Evolutionary conservation across 1,284 basidiomycete species (phyloP), one percentile per base, ranked within the genome.

Genomic region (Crucibulum parvulum): DNA sequence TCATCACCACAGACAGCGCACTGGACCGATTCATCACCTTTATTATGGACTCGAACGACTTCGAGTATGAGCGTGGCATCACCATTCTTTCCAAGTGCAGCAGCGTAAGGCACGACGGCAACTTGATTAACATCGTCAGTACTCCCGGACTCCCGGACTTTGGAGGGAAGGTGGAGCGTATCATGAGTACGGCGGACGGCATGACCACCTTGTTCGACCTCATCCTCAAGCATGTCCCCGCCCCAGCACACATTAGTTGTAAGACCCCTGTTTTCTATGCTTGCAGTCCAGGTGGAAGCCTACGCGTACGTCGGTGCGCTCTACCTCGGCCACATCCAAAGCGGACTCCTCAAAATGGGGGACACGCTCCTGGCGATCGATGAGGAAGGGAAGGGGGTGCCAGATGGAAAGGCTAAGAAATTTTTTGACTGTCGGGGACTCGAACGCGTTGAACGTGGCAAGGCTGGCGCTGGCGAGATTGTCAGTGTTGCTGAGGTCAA

Each of bases 71-170:
- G 60, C 80, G 81, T 2, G 81, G 81, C 15, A 83, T 83, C 51
- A 83, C 81, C 16, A 83, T 83, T 62, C 71, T 83, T 34, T 82
- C 81, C 0, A 82, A 83, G 66, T 82, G 80, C 67, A 82, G 81
- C 7, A 80, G 77, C 47, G 75, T 82, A 37, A 73, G 69, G 48
- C 82, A 81, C 59, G 73, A 77, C 34, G 77, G 75, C 3, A 75
- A 76, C 57, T 68, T 81, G 10, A 81, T 83, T 57, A 83, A 82
- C 57, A 82, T 83, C 58, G 81, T 82, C 54, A 81, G 82, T 62
- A 83, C 81, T 0, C 81, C 81, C 0, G 81, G 81, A 62, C 81
- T 82, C 67, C 81, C 81, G 10, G 81, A 83, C 62, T 83, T 83
- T 69, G 81, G 81, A 51, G 81, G 81, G 34, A 81, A 83, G 65